Conservation (phyloP, 768 basidiomycete genomes). For the Termitomyces titanicus region DNA sequence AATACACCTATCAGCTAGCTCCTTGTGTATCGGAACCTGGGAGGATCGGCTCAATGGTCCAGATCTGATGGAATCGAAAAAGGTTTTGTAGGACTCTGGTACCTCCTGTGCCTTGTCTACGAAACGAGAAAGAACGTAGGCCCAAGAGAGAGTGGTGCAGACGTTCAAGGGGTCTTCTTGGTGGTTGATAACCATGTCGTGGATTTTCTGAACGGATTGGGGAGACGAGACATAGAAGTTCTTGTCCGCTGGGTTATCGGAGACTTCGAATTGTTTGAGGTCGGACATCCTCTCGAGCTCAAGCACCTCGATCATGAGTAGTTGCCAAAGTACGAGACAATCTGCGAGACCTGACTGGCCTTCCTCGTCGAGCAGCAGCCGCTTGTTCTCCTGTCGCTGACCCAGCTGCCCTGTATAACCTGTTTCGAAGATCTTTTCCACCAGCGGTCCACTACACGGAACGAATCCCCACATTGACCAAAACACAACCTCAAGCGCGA, state of each 20-base stretch:
- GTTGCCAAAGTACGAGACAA: slow-evolving; percentile 70
- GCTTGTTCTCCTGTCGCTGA: slow-evolving; percentile 54
- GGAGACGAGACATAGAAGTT: slow-evolving; percentile 61
- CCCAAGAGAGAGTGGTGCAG: slow-evolving; percentile 79
- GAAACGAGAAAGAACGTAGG: slow-evolving; percentile 74
- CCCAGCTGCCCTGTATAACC: slow-evolving; percentile 67
- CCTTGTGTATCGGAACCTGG: slow-evolving; percentile 49
- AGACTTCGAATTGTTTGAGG: slow-evolving; percentile 45
- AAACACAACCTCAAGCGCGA: slow-evolving; percentile 82
- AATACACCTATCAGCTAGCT: slow-evolving; percentile 61
- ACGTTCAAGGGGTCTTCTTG: slow-evolving; percentile 57
- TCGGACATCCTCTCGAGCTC: slow-evolving; percentile 73
- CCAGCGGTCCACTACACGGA: slow-evolving; percentile 59
- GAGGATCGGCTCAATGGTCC: slow-evolving; percentile 33
- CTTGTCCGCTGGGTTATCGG: slow-evolving; percentile 42
- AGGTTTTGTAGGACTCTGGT: slow-evolving; percentile 49
- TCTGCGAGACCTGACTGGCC: slow-evolving; percentile 64
- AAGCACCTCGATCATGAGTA: slow-evolving; percentile 74
- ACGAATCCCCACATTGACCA: slow-evolving; percentile 83
- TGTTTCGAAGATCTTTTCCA: slow-evolving; percentile 59
- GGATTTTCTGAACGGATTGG: slow-evolving; percentile 58
- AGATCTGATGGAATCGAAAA: slow-evolving; percentile 52
- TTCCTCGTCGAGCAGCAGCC: slow-evolving; percentile 72
- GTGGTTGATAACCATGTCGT: slow-evolving; percentile 60
- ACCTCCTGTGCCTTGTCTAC: slow-evolving; percentile 46